Evolutionary conservation across 768 basidiomycete genomes (phyloP).

Genomic region (Paxillus ammoniavirescens): DNA sequence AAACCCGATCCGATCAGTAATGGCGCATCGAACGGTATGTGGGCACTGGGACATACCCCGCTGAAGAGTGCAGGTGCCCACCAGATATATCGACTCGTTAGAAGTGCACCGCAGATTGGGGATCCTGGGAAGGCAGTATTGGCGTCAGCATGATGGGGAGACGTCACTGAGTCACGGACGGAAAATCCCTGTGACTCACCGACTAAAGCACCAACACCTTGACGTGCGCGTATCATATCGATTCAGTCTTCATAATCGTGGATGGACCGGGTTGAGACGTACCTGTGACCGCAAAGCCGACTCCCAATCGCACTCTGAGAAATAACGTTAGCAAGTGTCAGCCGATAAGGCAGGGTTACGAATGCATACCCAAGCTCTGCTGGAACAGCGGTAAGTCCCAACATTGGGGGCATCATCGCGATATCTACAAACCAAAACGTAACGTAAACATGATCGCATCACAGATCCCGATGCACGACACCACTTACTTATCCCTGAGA

Average conservation of each 20-base stretch:
- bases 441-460: not conserved
- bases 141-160: no score
- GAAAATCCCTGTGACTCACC: conserved; percentile 6
- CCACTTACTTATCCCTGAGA: conserved; percentile 43
- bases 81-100: conserved; percentile 51
- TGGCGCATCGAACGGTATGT: no score
- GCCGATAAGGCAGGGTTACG: conserved; percentile 3
- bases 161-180: no score
- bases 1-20: no score
- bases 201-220: conserved; percentile 26
- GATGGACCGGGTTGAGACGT: conserved; percentile 6
- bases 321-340: not conserved
- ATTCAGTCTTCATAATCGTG: not conserved
- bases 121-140: conserved; percentile 36
- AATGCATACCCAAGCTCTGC: conserved; percentile 49
- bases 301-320: conserved; percentile 39
- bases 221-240: not conserved
- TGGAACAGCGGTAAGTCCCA: conserved; percentile 45
- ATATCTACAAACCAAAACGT: conserved; percentile 28
- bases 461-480: not conserved
- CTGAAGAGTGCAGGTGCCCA: conserved; percentile 56
- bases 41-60: conserved; percentile 36
- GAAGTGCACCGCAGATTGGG: conserved; percentile 56
- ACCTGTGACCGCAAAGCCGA: conserved; percentile 47
- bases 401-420: conserved; percentile 39